phyloP scores from a whole-genome alignment of 345 rosid species.

The Atalantia buxifolia region DNA sequence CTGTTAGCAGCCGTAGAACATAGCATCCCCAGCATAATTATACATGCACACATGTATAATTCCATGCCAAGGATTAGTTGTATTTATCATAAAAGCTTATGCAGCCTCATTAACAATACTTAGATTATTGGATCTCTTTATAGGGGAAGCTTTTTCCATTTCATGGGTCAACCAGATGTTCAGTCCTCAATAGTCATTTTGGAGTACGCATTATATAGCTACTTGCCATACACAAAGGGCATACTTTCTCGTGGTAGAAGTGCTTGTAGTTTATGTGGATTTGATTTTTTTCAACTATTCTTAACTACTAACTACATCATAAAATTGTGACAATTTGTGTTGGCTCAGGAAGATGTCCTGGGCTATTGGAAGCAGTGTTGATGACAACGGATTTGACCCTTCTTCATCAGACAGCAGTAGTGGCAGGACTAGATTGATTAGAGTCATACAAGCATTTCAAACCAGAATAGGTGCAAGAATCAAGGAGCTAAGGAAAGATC shows the following conservation, averaged over 20 bases:
- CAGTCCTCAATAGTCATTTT: not conserved
- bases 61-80: not conserved
- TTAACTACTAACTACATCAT: not conserved
- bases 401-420: slow-evolving; percentile 39
- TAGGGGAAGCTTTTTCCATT: not conserved
- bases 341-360: slow-evolving; percentile 53
- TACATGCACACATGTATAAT: not conserved
- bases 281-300: not conserved
- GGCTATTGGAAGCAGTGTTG: slow-evolving; percentile 47
- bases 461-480: slow-evolving; percentile 49
- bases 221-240: not conserved
- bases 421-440: slow-evolving; percentile 58
- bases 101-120: not conserved
- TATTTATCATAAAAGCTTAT: not conserved
- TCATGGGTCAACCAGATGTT: not conserved
- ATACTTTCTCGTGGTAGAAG: not conserved
- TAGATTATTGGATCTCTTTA: not conserved
- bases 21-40: not conserved
- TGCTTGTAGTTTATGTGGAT: not conserved
- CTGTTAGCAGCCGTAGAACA: not conserved
- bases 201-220: not conserved
- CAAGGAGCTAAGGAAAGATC: slow-evolving; percentile 55
- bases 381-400: slow-evolving; percentile 55
- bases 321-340: slow-evolving; percentile 6
- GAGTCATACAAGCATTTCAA: slow-evolving; percentile 54